Evolutionary conservation across 2,329 filamentous ascomycete species (phyloP).

Genomic region (Trichoderma arundinaceum): DNA sequence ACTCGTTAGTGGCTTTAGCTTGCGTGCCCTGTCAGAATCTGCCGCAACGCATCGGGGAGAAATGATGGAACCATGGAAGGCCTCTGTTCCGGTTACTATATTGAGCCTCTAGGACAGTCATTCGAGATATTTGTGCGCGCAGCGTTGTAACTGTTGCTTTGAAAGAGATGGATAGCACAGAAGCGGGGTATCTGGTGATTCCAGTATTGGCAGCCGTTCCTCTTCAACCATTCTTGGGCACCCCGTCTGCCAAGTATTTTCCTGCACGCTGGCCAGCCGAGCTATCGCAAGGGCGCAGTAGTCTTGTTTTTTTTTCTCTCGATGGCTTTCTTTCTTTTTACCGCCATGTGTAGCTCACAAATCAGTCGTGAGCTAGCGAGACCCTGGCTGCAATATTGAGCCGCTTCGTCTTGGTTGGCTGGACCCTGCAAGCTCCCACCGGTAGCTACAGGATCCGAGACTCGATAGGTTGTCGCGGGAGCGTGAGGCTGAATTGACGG

Average conservation of each 20-base stretch:
- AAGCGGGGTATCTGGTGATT: no score
- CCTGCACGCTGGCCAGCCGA: background rate
- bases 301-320: background rate
- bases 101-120: background rate
- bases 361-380: constrained; percentile 19
- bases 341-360: constrained; percentile 29
- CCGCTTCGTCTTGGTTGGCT: background rate
- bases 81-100: background rate
- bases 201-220: no score
- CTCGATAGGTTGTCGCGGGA: background rate
- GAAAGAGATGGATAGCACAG: background rate
- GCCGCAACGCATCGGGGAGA: background rate
- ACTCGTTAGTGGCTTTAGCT: background rate
- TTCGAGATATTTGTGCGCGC: background rate
- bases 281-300: constrained; percentile 13
- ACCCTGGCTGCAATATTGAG: constrained; percentile 2
- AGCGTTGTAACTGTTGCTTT: background rate
- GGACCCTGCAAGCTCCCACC: background rate
- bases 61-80: background rate
- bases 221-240: no score
- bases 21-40: constrained; percentile 8
- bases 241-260: background rate
- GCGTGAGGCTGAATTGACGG: constrained; percentile 29
- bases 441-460: constrained; percentile 1
- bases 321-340: constrained; percentile 5